Conservation (phyloP, 225 moss, liverwort and hornwort species). For the Bryoerythrophyllum caledonicum region DNA sequence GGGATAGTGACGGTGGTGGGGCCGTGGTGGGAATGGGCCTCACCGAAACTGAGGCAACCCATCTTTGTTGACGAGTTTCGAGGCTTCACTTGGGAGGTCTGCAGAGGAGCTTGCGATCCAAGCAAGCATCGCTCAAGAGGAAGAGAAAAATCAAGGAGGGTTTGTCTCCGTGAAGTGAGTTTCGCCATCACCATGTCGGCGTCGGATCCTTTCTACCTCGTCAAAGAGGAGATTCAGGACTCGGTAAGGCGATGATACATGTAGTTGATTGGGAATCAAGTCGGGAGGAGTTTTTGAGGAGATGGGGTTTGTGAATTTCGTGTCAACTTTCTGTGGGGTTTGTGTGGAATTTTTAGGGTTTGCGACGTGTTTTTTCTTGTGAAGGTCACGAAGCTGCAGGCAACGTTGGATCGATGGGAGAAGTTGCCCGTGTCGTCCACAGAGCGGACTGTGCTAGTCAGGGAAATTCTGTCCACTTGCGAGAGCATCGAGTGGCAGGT, state of each 20-base stretch:
- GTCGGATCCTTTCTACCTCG: constrained; percentile 88
- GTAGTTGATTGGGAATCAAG: neutral
- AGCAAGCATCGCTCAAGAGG: neutral
- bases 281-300: neutral
- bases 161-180: neutral
- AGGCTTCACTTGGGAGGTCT: neutral
- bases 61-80: neutral
- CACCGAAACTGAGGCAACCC: too few species aligned
- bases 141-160: neutral
- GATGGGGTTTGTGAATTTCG: neutral
- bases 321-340: neutral
- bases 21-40: neutral
- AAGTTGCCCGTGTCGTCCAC: constrained; percentile 50
- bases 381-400: constrained; percentile 48
- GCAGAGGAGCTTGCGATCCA: constrained; percentile 13
- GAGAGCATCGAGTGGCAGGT: constrained; percentile 93
- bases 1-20: neutral
- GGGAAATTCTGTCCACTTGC: constrained; percentile 63
- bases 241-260: constrained; percentile 41
- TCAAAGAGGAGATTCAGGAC: constrained; percentile 88
- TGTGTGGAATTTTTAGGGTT: neutral
- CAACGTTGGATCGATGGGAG: constrained; percentile 56
- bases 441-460: constrained; percentile 53
- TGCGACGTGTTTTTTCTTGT: neutral
- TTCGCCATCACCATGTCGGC: constrained; percentile 60